Percentiles rank a stretch among this genome's conserved stretches.
Evolutionary conservation across 345 rosid genomes (phyloP).

Genomic region (Combretum micranthum): DNA sequence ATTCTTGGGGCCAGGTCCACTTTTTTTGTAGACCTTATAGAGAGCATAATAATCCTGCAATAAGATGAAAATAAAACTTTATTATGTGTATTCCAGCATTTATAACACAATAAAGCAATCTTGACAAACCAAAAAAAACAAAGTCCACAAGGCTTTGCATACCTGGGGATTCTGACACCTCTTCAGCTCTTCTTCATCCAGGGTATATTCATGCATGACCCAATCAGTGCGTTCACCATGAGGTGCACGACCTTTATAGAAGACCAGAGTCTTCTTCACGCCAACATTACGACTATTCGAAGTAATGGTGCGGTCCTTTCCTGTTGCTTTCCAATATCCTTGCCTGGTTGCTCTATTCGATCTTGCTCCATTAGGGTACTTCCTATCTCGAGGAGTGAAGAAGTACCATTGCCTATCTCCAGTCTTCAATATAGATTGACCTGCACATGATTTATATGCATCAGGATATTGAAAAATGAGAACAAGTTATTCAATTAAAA

Average conservation of each 20-base stretch:
- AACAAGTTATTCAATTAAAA: not conserved
- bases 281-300: constrained; percentile 60
- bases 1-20: constrained; percentile 95
- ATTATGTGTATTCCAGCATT: not conserved
- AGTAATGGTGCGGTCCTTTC: constrained; percentile 57
- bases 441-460: constrained; percentile 17
- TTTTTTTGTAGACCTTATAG: constrained; percentile 75
- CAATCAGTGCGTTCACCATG: constrained; percentile 78
- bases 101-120: constrained; percentile 2
- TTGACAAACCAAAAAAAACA: not conserved
- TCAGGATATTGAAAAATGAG: not conserved
- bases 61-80: not conserved
- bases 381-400: constrained; percentile 77
- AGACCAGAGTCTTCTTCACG: constrained; percentile 79
- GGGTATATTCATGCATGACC: constrained; percentile 92
- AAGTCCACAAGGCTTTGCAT: constrained; percentile 3
- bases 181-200: constrained; percentile 71
- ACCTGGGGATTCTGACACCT: constrained; percentile 65
- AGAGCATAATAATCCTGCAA: constrained; percentile 66
- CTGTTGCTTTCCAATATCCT: constrained; percentile 94
- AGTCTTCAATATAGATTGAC: constrained; percentile 54
- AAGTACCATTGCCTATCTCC: constrained; percentile 96
- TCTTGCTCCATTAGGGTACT: constrained; percentile 87
- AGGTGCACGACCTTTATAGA: constrained; percentile 80
- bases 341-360: constrained; percentile 63